Evolutionary conservation across 2,329 filamentous ascomycete genomes (phyloP), one percentile per base, ranked within the genome.

Genomic region (Fusarium sp.): DNA sequence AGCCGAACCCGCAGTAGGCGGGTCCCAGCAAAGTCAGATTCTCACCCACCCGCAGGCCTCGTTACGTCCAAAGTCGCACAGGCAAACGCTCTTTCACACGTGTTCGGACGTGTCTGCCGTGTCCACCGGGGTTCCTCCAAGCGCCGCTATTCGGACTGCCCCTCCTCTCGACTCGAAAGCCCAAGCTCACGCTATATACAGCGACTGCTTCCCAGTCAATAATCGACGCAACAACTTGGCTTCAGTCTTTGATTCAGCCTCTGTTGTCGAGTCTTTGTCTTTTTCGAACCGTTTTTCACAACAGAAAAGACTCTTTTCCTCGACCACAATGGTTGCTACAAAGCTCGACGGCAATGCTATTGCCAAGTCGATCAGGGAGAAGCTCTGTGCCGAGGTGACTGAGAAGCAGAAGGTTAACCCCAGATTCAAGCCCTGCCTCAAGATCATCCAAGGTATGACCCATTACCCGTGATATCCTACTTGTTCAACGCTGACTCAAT

Each of bases 271-370:
- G 55, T 70, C 59, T 47, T 49, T 45, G 30, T 51, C 33, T 38
- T 50, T 62, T 50, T 62, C 47, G 20, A 46, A 49, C 8, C 38
- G 44, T 26, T 57, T 40, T 44, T 38, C 55, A 36, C 15, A 52
- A 9, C 69, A 73, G 67, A 69, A 67, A 70, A 75, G 75, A 69
- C 65, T 68, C 61, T 85, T 84, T 73, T 81, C 82, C 41, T 81
- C 81, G 72, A 88, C 86, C 81, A 84, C 82, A 77, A 98, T 97
- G 94, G 88, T 89, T 74, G 95, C 93, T 72, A 88, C 86, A 75
- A 97, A 94, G 85, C 96, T 99, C 76, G 96, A 99, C 84, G 96
- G 96, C 84, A 97, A 91, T 58, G 93, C 93, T 79, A 94, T 98
- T 83, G 96, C 96, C 74, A 97, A 95, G 84, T 87, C 85, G 78